Evolutionary conservation across 2,329 filamentous ascomycete genomes (phyloP).

Genomic region (Nigrospora osmanthi): DNA sequence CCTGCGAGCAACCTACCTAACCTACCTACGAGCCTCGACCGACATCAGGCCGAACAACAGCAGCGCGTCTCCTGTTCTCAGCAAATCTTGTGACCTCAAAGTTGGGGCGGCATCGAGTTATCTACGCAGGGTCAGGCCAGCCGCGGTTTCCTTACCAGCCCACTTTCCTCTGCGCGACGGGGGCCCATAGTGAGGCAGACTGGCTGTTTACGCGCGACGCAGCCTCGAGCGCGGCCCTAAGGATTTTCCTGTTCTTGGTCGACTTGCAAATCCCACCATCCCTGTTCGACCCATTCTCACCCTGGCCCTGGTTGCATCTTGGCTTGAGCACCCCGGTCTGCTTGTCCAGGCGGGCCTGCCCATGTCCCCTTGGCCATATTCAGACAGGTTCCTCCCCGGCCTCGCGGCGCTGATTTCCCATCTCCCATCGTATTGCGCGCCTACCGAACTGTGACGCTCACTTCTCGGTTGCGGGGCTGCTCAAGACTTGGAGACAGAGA

Average conservation of each 20-base stretch:
- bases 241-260: background rate
- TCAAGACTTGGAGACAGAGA: background rate
- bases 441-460: slow-evolving; percentile 1
- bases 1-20: too few species aligned
- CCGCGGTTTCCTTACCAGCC: too few species aligned
- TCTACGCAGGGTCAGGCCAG: too few species aligned
- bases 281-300: slow-evolving; percentile 9
- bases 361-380: slow-evolving; percentile 9
- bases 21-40: too few species aligned
- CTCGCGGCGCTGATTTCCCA: slow-evolving; percentile 3
- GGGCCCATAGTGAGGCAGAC: too few species aligned
- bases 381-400: slow-evolving; percentile 1
- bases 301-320: slow-evolving; percentile 13
- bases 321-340: slow-evolving; percentile 12
- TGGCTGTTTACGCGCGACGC: too few species aligned
- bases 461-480: slow-evolving; percentile 3
- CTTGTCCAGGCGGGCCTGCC: slow-evolving; percentile 3
- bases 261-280: slow-evolving; percentile 5
- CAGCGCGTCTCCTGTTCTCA: background rate
- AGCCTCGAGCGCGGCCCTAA: background rate
- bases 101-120: too few species aligned
- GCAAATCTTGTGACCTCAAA: background rate
- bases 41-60: background rate
- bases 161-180: too few species aligned
- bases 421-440: slow-evolving; percentile 2